A percentile compares a stretch with the other conserved stretches of the same genome.
phyloP scores from a whole-genome alignment of 2,329 filamentous ascomycete genomes.

The Penicillium sp. region DNA sequence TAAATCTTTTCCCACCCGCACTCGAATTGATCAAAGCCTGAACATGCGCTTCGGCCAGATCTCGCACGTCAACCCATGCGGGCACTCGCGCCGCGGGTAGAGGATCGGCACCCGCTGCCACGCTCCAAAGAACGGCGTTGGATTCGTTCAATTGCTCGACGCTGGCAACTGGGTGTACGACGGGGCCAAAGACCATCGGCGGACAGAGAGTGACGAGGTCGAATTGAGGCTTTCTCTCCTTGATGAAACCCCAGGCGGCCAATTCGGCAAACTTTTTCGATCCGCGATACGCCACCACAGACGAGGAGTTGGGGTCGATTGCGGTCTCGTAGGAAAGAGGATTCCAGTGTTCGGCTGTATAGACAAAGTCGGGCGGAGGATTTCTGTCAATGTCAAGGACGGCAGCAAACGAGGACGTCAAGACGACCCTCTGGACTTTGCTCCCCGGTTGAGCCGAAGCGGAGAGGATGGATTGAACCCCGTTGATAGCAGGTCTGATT shows the following conservation, averaged over 20 bases:
- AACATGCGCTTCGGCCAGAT: constrained; percentile 43
- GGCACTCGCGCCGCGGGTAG: constrained; percentile 31
- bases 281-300: constrained; percentile 27
- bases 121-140: constrained; percentile 39
- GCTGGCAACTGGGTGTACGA: constrained; percentile 35
- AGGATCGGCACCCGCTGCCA: constrained; percentile 32
- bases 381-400: constrained; percentile 18
- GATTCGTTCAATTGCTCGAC: constrained; percentile 40
- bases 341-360: constrained; percentile 28
- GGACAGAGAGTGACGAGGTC: constrained; percentile 45
- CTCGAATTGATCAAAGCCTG: constrained; percentile 36
- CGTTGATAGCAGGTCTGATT: constrained; percentile 44
- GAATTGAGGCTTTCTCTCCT: constrained; percentile 21
- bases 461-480: constrained; percentile 39
- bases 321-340: constrained; percentile 27
- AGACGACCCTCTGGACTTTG: constrained; percentile 20
- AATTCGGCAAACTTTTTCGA: constrained; percentile 30
- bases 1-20: constrained; percentile 34
- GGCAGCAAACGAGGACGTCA: constrained; percentile 29
- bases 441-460: constrained; percentile 20
- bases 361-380: constrained; percentile 17
- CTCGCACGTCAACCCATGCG: constrained; percentile 44
- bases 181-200: constrained; percentile 43
- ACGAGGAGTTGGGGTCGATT: constrained; percentile 11
- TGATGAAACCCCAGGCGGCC: constrained; percentile 30